phyloP scores from a whole-genome alignment of 2,329 filamentous ascomycete genomes.

The Claviceps monticola region DNA sequence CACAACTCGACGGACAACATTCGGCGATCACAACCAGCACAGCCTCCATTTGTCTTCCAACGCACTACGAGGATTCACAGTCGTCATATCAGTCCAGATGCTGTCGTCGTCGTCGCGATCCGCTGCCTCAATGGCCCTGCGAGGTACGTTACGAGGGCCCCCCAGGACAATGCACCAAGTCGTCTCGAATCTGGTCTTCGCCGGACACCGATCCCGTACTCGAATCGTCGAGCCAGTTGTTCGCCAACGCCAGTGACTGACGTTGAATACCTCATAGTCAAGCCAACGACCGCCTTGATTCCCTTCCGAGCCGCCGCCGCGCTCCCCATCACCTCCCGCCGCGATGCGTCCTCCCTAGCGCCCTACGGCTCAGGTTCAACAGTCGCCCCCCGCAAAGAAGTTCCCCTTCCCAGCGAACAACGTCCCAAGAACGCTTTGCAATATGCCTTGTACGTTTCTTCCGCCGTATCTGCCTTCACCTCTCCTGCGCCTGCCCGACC shows the following conservation, averaged over 20 bases:
- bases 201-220: no score
- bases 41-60: no score
- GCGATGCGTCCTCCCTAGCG: conserved; percentile 45
- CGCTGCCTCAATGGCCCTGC: conserved; percentile 37
- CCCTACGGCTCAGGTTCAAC: conserved; percentile 38
- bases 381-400: conserved; percentile 51
- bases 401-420: conserved; percentile 66
- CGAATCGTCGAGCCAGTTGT: no score
- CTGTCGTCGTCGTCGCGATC: conserved; percentile 34
- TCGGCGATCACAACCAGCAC: no score
- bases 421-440: conserved; percentile 67
- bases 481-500: neutral
- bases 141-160: conserved; percentile 23
- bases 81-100: conserved; percentile 21
- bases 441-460: conserved; percentile 63
- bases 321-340: conserved; percentile 44
- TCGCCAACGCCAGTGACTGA: neutral
- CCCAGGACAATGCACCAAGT: neutral
- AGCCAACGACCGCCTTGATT: conserved; percentile 48
- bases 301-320: conserved; percentile 50
- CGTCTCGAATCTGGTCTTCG: no score
- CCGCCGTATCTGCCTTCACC: neutral
- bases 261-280: conserved; percentile 32
- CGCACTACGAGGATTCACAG: no score
- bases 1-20: no score